phyloP scores from a whole-genome alignment of 768 basidiomycete species.

The Trametopsis cervina region DNA sequence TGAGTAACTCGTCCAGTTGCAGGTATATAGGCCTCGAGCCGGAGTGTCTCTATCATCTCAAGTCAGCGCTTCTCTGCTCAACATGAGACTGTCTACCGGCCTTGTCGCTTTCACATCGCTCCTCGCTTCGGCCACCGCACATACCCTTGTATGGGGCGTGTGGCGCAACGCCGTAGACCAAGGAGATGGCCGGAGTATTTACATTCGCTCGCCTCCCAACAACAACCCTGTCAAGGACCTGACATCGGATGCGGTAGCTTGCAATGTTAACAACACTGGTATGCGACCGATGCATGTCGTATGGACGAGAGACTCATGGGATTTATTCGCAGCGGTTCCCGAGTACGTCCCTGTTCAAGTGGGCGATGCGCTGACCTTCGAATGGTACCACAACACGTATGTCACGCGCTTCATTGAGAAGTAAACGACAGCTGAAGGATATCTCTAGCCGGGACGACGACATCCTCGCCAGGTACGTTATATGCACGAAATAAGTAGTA shows the following conservation, averaged over 20 bases:
- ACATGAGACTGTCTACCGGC: too few species aligned
- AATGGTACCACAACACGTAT: slow-evolving; percentile 12
- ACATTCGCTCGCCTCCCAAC: slow-evolving; percentile 10
- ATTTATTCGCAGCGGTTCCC: neutral
- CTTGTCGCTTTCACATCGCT: neutral
- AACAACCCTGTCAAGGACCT: slow-evolving; percentile 10
- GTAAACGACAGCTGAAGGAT: neutral
- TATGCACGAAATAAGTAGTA: too few species aligned
- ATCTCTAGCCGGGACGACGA: slow-evolving; percentile 4
- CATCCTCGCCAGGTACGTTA: slow-evolving; percentile 7
- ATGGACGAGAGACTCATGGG: too few species aligned
- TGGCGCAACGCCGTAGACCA: slow-evolving; percentile 11
- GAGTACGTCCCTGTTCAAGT: slow-evolving; percentile 3
- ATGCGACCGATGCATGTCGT: neutral
- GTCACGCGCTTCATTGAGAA: neutral
- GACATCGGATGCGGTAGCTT: slow-evolving; percentile 7
- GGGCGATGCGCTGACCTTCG: slow-evolving; percentile 4
- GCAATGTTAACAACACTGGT: slow-evolving; percentile 10
- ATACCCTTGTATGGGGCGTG: slow-evolving; percentile 10
- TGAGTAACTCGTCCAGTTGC: too few species aligned
- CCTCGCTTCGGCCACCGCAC: slow-evolving; percentile 4
- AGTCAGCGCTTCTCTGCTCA: too few species aligned
- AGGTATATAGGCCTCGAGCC: too few species aligned
- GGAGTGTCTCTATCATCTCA: too few species aligned
- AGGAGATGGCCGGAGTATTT: slow-evolving; percentile 7